Conservation (phyloP, 1,284 basidiomycete species). For the Cutaneotrichosporon sp. region DNA sequence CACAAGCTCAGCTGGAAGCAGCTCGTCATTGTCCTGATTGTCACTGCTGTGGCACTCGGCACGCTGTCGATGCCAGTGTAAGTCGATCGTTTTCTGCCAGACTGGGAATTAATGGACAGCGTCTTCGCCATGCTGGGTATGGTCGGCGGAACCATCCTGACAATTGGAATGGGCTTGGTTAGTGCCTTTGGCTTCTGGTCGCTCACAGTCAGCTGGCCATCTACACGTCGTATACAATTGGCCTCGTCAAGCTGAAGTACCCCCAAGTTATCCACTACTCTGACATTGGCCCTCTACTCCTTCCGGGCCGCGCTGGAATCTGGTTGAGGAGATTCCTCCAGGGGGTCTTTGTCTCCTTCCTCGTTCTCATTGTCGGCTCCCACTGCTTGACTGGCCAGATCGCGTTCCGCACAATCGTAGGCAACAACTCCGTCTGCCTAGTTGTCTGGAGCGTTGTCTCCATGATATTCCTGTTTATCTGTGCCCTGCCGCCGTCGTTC, state of each 20-base stretch:
- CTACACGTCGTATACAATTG: conserved; percentile 15
- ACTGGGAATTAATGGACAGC: too few relatives aligned
- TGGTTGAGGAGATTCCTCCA: conserved; percentile 3
- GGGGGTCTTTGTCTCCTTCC: conserved; percentile 10
- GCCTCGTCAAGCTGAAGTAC: conserved; percentile 19
- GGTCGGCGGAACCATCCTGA: conserved; percentile 14
- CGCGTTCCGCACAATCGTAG: conserved; percentile 14
- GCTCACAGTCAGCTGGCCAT: too few relatives aligned
- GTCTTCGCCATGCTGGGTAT: conserved; percentile 16
- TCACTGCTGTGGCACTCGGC: conserved; percentile 16
- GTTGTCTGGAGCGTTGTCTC: conserved; percentile 12
- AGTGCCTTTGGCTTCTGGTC: too few relatives aligned
- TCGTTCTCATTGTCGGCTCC: conserved; percentile 12
- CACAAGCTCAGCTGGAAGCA: conserved; percentile 19
- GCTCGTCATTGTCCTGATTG: conserved; percentile 17
- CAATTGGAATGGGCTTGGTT: conserved; percentile 11
- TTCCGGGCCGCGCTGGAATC: neutral
- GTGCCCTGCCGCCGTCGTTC: conserved; percentile 15
- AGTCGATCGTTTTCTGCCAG: neutral
- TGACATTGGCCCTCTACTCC: conserved; percentile 12
- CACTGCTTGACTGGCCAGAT: conserved; percentile 16
- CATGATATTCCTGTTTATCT: conserved; percentile 15
- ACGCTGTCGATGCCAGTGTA: conserved; percentile 15
- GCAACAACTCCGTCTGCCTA: conserved; percentile 4
- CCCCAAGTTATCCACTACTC: conserved; percentile 16